These are phyloP conservation scores for Domatiomyces catenatus DNA, from an alignment of 2,329 filamentous ascomycete species.

Conservation along the genomic window DNA sequence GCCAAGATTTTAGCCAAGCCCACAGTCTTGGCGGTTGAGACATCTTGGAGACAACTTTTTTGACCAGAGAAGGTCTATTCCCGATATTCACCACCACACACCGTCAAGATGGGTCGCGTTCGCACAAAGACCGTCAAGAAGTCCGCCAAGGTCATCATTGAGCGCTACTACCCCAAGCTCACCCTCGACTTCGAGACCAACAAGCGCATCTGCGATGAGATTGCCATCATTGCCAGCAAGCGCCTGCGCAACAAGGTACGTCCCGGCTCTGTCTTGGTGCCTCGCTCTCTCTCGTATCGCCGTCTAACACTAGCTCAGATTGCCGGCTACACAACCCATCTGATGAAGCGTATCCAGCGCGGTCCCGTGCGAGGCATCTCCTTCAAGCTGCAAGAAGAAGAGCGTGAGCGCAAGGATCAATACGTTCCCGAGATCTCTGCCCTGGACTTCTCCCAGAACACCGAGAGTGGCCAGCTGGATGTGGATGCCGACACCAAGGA, in stretches of 20 bases:
- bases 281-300: background rate
- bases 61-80: background rate
- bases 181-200: constrained; percentile 99
- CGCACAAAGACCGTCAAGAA: constrained; percentile 54
- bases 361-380: constrained; percentile 99
- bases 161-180: constrained; percentile 93
- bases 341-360: constrained; percentile 99
- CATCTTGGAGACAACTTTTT: background rate
- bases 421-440: constrained; percentile 98
- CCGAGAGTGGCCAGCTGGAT: constrained; percentile 83
- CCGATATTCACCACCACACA: background rate
- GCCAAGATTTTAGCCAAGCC: background rate
- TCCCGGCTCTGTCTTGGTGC: background rate
- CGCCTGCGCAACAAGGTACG: constrained; percentile 95
- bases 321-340: constrained; percentile 93
- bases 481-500: constrained; percentile 98
- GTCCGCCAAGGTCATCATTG: constrained; percentile 99
- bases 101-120: constrained; percentile 36
- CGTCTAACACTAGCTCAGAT: constrained; percentile 40
- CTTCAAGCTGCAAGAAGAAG: constrained; percentile 99
- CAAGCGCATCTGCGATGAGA: constrained; percentile 99
- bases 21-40: background rate
- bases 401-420: constrained; percentile 99
- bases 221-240: constrained; percentile 98
- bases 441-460: constrained; percentile 92